A percentile compares a stretch with the other conserved stretches of the same genome.
Evolutionary conservation across 2,329 filamentous ascomycete genomes (phyloP).

Genomic region (Aureobasidium sp.): DNA sequence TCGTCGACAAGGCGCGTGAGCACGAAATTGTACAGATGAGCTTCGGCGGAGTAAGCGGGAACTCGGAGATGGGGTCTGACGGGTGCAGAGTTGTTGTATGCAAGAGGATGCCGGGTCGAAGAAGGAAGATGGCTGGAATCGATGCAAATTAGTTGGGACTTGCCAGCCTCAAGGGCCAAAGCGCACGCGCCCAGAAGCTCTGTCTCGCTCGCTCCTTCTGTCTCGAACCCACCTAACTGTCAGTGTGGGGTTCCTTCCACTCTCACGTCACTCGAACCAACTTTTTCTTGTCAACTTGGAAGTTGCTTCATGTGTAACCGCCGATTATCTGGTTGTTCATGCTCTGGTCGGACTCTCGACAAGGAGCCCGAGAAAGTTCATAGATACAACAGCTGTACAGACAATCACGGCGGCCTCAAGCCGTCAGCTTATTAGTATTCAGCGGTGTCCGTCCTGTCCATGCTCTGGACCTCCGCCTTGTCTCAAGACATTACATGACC

Average conservation of each 20-base stretch:
- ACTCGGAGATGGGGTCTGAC: background rate
- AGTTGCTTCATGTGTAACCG: background rate
- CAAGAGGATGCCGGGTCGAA: background rate
- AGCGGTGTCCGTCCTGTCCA: background rate
- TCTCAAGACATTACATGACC: background rate
- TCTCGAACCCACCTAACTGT: background rate
- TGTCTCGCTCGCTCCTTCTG: background rate
- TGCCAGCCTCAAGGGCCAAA: constrained; percentile 5
- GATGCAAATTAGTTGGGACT: constrained; percentile 9
- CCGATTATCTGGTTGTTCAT: background rate
- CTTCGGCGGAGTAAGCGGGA: background rate
- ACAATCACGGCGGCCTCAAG: background rate
- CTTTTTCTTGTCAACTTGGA: background rate
- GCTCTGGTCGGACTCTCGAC: background rate
- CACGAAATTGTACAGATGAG: background rate
- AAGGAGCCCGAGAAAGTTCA: background rate
- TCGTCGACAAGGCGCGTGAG: background rate
- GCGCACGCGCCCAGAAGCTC: constrained; percentile 1
- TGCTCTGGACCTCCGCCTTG: background rate
- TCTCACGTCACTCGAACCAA: background rate
- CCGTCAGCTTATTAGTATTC: background rate
- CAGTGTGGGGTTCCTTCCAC: background rate
- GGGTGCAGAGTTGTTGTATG: background rate
- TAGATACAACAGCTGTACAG: background rate
- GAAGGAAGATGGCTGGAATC: background rate